Evolutionary conservation across 768 basidiomycete species (phyloP).

Genomic region (Lentinula guzmanii): DNA sequence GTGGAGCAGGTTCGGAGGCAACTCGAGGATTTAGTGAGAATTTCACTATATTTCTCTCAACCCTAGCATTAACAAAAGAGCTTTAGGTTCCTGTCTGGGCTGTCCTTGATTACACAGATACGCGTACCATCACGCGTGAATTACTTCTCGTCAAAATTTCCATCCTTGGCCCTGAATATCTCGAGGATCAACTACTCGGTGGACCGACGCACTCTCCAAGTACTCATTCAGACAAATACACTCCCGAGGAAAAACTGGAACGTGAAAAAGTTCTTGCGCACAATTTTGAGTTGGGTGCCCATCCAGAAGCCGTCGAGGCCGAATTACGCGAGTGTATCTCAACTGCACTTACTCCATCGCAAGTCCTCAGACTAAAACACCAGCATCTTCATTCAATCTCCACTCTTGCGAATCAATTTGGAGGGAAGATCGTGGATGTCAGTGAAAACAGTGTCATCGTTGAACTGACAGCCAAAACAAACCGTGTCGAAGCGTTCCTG

Average conservation of each 20-base stretch:
- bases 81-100: conserved; percentile 97
- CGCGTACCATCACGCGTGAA: conserved; percentile 86
- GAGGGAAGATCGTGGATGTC: conserved; percentile 90
- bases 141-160: conserved; percentile 94
- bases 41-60: not conserved
- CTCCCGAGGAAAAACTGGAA: conserved; percentile 44
- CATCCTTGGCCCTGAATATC: conserved; percentile 94
- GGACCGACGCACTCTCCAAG: conserved; percentile 81
- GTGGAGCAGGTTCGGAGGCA: conserved; percentile 96
- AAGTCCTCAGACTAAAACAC: conserved; percentile 87
- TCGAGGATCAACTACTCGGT: conserved; percentile 84
- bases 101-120: conserved; percentile 95
- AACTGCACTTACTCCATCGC: conserved; percentile 60
- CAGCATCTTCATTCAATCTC: conserved; percentile 86
- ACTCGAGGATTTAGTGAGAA: conserved; percentile 88
- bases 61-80: not conserved
- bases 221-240: conserved; percentile 20
- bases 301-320: conserved; percentile 21
- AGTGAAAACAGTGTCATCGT: conserved; percentile 93
- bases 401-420: conserved; percentile 81
- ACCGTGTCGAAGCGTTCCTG: conserved; percentile 89
- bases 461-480: conserved; percentile 90
- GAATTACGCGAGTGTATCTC: conserved; percentile 17
- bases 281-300: conserved; percentile 64
- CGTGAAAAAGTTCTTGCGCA: conserved; percentile 71